Evolutionary conservation across 2,329 filamentous ascomycete species (phyloP).

Genomic region (Xylaria sp.): DNA sequence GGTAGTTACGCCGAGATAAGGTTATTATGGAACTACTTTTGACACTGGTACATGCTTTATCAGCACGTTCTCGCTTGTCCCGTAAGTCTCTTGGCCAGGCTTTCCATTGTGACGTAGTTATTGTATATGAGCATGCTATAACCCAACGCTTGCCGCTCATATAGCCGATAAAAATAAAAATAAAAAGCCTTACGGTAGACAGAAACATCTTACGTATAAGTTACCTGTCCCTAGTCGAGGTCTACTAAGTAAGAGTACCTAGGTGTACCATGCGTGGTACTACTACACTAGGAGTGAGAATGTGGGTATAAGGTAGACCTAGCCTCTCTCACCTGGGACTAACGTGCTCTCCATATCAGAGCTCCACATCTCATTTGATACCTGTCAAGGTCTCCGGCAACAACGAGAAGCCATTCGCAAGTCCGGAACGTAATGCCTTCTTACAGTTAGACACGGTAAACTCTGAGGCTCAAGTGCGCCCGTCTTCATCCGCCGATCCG

Average conservation of each 20-base stretch:
- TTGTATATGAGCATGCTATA: no score
- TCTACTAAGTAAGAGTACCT: background rate
- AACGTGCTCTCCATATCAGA: background rate
- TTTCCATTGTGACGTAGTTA: background rate
- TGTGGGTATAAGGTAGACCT: background rate
- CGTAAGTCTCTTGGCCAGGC: background rate
- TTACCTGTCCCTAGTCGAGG: no score
- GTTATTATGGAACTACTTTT: background rate
- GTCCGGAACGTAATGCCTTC: background rate
- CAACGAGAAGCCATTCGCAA: background rate
- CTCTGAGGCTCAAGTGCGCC: background rate
- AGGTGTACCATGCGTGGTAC: background rate
- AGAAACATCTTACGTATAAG: background rate
- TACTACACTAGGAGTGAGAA: background rate
- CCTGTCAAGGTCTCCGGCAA: background rate
- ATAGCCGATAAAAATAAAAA: background rate
- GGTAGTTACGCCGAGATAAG: constrained; percentile 16
- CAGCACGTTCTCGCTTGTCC: background rate
- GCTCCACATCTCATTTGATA: constrained; percentile 17
- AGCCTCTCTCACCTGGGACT: background rate
- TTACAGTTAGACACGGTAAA: background rate
- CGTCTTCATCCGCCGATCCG: background rate
- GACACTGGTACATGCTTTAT: background rate
- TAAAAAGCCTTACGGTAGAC: background rate
- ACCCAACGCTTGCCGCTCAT: background rate